Base-by-base conservation (phyloP, 163 green algal genomes). In the Scenedesmus sp. region DNA sequence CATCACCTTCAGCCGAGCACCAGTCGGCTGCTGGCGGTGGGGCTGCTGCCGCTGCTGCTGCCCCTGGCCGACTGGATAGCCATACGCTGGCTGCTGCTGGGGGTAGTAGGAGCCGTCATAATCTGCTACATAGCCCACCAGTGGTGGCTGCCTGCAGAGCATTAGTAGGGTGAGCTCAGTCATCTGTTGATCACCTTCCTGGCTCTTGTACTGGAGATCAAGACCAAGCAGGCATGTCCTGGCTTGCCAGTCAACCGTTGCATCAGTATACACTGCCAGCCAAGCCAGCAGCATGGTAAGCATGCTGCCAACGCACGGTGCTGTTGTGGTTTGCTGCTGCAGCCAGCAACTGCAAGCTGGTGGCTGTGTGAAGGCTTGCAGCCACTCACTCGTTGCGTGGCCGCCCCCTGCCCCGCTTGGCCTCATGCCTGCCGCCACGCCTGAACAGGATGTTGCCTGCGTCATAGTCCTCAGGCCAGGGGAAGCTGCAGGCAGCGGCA, bases 391-490 rank as follows among this genome's bases (percentile, higher is more conserved):
- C 42, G 35, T 91, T 91, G 40, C 79, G 81, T 40, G 78, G 78
- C 44, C 87, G 44, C 9, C 87, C 87, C 56, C 85, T 68, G 40
- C 49, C 46, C 72, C 73, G 46, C 79, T 20, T 83, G 12, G 53
- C 40, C 30, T 30, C 53, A 49, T 43, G 35, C 46, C 35, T 82
- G n/a, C 73, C 80, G 70, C 78, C 44, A 3, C 87, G 35, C 61
- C 81, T 89, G 83, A 95, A 86, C 37, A 95, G 84, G 22, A 95
- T 78, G 73, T 95, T 95, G 85, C 83, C 79, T 37, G n/a, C 80
- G 10, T 93, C 87, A 85, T 95, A 95, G 76, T 95, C 90, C 44
- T 95, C 93, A 18, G 92, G 89, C 76, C 70, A 90, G 3, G 91
- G 92, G 3, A 88, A 80, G 22, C 93, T 95, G 90, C 53, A 80